phyloP scores from a whole-genome alignment of 495 filamentous ascomycete genomes.

The Tuber microsphaerosporum region DNA sequence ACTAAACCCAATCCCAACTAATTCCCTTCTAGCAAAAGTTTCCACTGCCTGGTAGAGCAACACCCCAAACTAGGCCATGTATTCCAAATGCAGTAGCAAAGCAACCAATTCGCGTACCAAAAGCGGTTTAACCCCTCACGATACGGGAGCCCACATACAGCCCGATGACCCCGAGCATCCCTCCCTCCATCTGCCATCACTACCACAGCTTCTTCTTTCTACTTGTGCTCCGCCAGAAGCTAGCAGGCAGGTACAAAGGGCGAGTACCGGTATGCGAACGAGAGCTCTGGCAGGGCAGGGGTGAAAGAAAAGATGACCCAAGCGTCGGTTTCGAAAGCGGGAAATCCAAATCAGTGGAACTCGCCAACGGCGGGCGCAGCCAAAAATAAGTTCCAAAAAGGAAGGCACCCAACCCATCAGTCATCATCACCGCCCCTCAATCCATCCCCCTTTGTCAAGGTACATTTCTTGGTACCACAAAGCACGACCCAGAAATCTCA shows the following conservation, averaged over 20 bases:
- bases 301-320: not conserved
- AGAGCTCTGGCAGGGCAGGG: not conserved
- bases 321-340: not conserved
- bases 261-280: not conserved
- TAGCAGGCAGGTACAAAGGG: not conserved
- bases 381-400: not conserved
- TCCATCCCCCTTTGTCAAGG: not conserved
- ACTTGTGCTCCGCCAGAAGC: not conserved
- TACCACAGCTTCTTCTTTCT: not conserved
- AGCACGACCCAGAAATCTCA: not conserved
- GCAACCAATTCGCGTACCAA: not conserved
- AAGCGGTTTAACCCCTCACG: not conserved
- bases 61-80: not conserved
- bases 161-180: not conserved
- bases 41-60: not conserved
- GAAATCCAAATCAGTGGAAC: conserved; percentile 3
- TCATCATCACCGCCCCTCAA: not conserved
- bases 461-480: not conserved
- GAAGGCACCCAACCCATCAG: not conserved
- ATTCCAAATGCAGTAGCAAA: not conserved
- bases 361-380: not conserved
- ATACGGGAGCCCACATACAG: not conserved
- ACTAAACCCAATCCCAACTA: not conserved
- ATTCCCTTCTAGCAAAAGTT: conserved; percentile 2
- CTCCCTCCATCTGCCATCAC: not conserved